Base-by-base conservation (phyloP, 73 alveolate species). In the Loxodes magnus region DNA sequence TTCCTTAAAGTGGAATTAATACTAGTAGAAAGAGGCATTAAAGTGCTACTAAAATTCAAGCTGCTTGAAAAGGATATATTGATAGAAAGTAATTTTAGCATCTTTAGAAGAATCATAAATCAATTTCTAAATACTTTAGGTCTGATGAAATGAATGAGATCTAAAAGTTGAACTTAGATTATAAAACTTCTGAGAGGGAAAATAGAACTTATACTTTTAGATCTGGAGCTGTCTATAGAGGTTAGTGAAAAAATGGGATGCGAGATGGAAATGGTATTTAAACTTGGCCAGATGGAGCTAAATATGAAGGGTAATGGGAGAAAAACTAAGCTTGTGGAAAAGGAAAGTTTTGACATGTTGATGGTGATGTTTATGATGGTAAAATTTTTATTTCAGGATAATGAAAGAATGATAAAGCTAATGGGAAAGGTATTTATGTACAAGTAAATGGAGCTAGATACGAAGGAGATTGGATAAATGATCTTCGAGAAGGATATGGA, bases 181-280 rank as follows among this genome's bases (percentile, higher is more conserved):
- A 46, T 25, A 54, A 65, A 24, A 63, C 76, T 0, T 24, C 43
- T 28, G 36, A 37, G 14, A 35, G 85, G 57, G 88, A 81, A 51
- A 70, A 77, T 10, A 53, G 84, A 19, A 82, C 59, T 1, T 81
- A 81, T 70, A 24, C 39, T 17, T 81, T 76, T 71, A 53, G 64
- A 23, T 67, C 81, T 26, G 84, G 88, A 7, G 78, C 94, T 16
- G 66, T 49, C 17, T 81, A 76, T 63, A 25, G 34, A 6, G 94
- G 94, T 28, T 70, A 83, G 60, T 83, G 95, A 92, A 66, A 55
- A 50, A 67, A 75, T 3, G 77, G 74, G 4, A 34, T 74, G 38
- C 66, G 79, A 79, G 77, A 72, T 31, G 96, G 96, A 2, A 37
- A 68, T 30, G 87, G 87, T 14, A 64, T 42, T 2, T 68, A 74